These are phyloP conservation scores for Globisporangium acanthophoron DNA, from an alignment of 352 stramenopile species.

Conservation along the genomic window DNA sequence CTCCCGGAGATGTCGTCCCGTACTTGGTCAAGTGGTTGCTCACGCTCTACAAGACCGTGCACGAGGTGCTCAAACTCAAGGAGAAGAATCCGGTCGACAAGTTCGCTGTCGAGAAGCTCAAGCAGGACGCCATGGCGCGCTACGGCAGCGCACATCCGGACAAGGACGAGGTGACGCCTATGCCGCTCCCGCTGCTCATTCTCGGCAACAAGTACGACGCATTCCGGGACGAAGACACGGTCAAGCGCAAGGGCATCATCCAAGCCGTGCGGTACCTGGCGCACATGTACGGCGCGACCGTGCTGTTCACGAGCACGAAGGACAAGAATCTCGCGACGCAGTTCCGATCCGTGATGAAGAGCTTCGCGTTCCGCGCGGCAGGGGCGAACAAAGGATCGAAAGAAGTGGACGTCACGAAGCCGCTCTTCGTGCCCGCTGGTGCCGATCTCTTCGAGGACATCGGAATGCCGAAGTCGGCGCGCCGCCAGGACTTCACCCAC, in stretches of 20 bases:
- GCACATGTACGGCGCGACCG: constrained; percentile 79
- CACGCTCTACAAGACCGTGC: constrained; percentile 42
- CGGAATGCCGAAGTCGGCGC: constrained; percentile 49
- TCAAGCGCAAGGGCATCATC: constrained; percentile 76
- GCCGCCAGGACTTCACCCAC: constrained; percentile 40
- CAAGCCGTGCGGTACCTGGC: constrained; percentile 85
- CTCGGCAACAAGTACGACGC: constrained; percentile 88
- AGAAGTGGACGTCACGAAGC: constrained; percentile 60
- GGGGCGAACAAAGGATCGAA: constrained; percentile 41
- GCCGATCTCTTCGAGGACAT: constrained; percentile 76
- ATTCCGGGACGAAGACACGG: constrained; percentile 84
- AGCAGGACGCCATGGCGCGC: constrained; percentile 39
- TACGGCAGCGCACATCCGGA: constrained; percentile 67
- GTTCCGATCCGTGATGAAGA: constrained; percentile 62
- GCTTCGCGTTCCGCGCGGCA: constrained; percentile 46
- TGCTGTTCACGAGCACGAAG: constrained; percentile 84
- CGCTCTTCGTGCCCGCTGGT: constrained; percentile 66
- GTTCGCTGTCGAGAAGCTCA: constrained; percentile 40
- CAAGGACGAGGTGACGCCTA: constrained; percentile 61
- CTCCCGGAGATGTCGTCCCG: constrained; percentile 70
- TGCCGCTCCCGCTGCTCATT: constrained; percentile 77
- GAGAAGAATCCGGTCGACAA: constrained; percentile 71
- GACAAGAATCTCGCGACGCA: constrained; percentile 78
- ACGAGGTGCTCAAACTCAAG: constrained; percentile 53
- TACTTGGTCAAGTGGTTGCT: constrained; percentile 77